phyloP scores from a whole-genome alignment of 2,329 filamentous ascomycete genomes.

The Domatiomyces catenatus region DNA sequence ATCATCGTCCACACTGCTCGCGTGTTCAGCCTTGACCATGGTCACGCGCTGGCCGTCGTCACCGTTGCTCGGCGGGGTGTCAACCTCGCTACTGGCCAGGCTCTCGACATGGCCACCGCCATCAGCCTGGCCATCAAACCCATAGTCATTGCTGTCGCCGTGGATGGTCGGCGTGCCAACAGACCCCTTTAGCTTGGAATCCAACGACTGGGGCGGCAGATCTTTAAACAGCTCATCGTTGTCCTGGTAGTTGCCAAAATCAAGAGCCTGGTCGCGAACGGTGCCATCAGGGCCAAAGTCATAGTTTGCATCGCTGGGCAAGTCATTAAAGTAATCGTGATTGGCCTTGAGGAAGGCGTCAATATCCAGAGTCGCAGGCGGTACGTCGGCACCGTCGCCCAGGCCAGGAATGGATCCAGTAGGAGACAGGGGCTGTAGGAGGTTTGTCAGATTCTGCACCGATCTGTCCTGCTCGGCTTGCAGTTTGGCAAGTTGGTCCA shows the following conservation, averaged over 20 bases:
- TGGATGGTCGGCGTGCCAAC: neutral
- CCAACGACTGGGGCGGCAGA: neutral
- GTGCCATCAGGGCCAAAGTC: slow-evolving; percentile 3
- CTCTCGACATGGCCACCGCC: slow-evolving; percentile 25
- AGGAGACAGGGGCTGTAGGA: slow-evolving; percentile 66
- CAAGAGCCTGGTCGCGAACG: neutral
- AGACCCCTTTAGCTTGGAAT: neutral
- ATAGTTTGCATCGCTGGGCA: slow-evolving; percentile 17
- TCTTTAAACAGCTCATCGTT: slow-evolving; percentile 1
- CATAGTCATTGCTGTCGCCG: slow-evolving; percentile 3
- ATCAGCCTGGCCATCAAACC: slow-evolving; percentile 20
- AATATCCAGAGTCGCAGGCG: slow-evolving; percentile 36
- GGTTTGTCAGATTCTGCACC: slow-evolving; percentile 57
- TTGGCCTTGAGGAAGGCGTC: slow-evolving; percentile 40
- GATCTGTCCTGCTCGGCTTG: slow-evolving; percentile 65
- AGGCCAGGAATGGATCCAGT: slow-evolving; percentile 64
- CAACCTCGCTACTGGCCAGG: slow-evolving; percentile 30
- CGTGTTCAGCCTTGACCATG: neutral
- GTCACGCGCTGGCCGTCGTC: slow-evolving; percentile 20
- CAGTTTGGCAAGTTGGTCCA: slow-evolving; percentile 63
- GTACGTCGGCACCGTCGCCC: slow-evolving; percentile 25
- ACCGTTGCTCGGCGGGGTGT: slow-evolving; percentile 23
- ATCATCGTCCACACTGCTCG: neutral
- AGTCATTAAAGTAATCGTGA: slow-evolving; percentile 38
- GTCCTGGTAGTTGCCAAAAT: neutral